A percentile compares a stretch with the other conserved stretches of the same genome.
Evolutionary conservation across 2,329 filamentous ascomycete species (phyloP).

Genomic region (Dactylellina cionopaga): DNA sequence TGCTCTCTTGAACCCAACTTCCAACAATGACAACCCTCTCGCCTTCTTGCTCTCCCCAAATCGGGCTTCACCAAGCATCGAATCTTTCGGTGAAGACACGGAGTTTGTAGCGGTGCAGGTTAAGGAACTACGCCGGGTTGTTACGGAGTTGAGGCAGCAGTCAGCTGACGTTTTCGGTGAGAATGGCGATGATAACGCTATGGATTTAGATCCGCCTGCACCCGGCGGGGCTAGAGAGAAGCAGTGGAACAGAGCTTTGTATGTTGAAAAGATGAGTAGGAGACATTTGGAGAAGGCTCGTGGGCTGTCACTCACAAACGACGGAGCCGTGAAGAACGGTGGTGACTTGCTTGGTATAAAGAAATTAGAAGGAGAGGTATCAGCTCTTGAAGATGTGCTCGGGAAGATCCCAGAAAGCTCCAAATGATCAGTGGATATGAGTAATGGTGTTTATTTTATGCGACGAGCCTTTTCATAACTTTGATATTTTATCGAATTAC

Average conservation of each 20-base stretch:
- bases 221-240: slow-evolving; percentile 66
- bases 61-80: slow-evolving; percentile 65
- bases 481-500: no score
- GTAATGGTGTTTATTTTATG: no score
- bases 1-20: slow-evolving; percentile 20
- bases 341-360: slow-evolving; percentile 51
- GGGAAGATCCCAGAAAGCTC: slow-evolving; percentile 59
- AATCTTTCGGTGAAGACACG: slow-evolving; percentile 75
- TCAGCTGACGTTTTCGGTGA: slow-evolving; percentile 24
- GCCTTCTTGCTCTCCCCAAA: slow-evolving; percentile 69
- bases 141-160: slow-evolving; percentile 70
- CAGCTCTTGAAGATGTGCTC: slow-evolving; percentile 58
- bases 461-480: no score
- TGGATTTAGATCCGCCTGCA: slow-evolving; percentile 58
- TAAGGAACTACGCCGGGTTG: slow-evolving; percentile 76
- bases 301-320: slow-evolving; percentile 72
- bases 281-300: slow-evolving; percentile 77
- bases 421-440: no score
- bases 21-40: slow-evolving; percentile 60
- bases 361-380: slow-evolving; percentile 59
- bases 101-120: slow-evolving; percentile 85
- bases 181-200: slow-evolving; percentile 56
- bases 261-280: slow-evolving; percentile 82
- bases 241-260: slow-evolving; percentile 77
- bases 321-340: slow-evolving; percentile 72